Evolutionary conservation across 2,329 filamentous ascomycete species (phyloP), one percentile per base, ranked within the genome.

Genomic region (Ascochyta clinopodiicola): DNA sequence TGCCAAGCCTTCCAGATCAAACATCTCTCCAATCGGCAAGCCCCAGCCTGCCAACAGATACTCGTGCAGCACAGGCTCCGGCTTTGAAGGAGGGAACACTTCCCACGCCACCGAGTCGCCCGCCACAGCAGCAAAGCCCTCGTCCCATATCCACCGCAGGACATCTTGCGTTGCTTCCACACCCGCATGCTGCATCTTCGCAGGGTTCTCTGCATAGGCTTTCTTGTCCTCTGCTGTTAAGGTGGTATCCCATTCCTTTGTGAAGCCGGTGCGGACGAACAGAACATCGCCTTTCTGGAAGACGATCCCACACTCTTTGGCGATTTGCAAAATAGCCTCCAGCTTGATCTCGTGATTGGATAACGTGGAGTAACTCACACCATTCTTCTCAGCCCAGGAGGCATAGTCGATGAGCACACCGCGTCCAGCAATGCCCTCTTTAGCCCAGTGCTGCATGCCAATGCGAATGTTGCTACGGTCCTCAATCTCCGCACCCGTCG

Each of bases 21-120:
- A 71, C 65, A 72, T 66, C 44, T 73, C 67, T 4, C 69, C 68
- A 39, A 73, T 67, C n/a, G 70, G 70, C 74, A 82, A 74, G 0
- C 82, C 82, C 81, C 81, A 84, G 0, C 80, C 80, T 0, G 77
- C 79, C 3, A 68, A 62, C 15, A 67, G 34, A 17, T 57, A 61
- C 48, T 61, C 52, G 44, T 68, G 62, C 44, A 67, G 35, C 15
- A 52, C 54, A 37, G 59, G 54, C 6, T 42, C 45, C 1, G 73
- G 70, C 35, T 56, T 31, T 19, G 46, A 43, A 1, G 76, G 75
- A 38, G 49, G 50, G 10, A 72, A 70, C 9, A 63, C 63, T 67
- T 75, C 76, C 59, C 74, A 72, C 3, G 73, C 70, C 36, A 67
- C 73, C 3, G 70, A 57, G 53, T 78, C 72, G n/a, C 70, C 68